Base-by-base conservation (phyloP, 179 eudicot genomes). In the Gypsophila paniculata region DNA sequence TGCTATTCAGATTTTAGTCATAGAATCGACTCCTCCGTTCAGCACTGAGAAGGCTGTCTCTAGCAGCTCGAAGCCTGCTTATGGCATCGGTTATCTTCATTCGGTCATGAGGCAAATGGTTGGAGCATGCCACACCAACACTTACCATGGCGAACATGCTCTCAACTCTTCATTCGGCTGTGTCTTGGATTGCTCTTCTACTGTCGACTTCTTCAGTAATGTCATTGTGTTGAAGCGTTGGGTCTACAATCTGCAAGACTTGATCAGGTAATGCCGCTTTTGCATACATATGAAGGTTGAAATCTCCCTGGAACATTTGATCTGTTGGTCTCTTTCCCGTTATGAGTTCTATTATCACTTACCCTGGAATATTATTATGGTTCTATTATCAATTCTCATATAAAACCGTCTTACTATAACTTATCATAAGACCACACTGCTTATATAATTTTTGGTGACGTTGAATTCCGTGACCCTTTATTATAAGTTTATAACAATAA, bases 61-160 rank as follows among this genome's bases (percentile, higher is more conserved):
- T 64, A 64, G 51, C 51, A n/a, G 48, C 26, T 18, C 49, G 26
- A 39, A 64, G 51, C 48, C 15, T 18, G 46, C 68, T 64, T 18
- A 64, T 64, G 68, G 25, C 68, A n/a, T 64, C 68, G 39, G 13
- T 15, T 22, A 59, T 71, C 39, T 19, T 71, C 48, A 44, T 57
- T 6, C 73, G 78, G 8, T 68, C 73, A 29, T 69, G 73, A 17
- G 78, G 78, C 26, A 34, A 36, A 57, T 75, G 73, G 19, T 42
- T 32, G 25, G 78, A 75, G 57, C 78, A 75, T 69, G 29, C 65
- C 3, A 75, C 73, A 15, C 73, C 78, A 2, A 75, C 70, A 46
- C 63, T 29, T 34, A 75, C 29, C 5, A 75, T 32, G 42, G 69
- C 60, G 39, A 14, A 12, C 54, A 70, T 68, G 73, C 78, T 68